Percentiles rank a stretch among this genome's conserved stretches.
These are phyloP conservation scores for Saccharomycopsis sp. DNA, from an alignment of 805 yeast genomes.

Conservation along the genomic window DNA sequence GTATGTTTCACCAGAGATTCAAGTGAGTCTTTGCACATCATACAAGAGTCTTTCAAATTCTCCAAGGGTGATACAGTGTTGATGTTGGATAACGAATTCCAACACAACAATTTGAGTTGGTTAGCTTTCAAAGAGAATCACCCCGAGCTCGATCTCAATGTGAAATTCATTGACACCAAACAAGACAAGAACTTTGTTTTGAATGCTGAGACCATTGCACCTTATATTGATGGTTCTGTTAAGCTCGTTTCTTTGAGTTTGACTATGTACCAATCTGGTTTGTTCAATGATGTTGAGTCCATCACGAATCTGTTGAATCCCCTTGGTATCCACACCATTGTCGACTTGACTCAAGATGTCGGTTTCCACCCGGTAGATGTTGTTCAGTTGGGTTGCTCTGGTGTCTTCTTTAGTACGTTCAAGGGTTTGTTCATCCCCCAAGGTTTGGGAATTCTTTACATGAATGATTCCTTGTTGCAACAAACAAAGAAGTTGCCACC, in stretches of 20 bases:
- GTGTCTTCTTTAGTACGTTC: conserved; percentile 18
- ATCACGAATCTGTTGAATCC: conserved; percentile 12
- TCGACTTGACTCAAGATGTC: conserved; percentile 20
- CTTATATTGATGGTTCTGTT: conserved; percentile 13
- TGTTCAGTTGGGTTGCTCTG: conserved; percentile 9
- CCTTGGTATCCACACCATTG: conserved; percentile 14
- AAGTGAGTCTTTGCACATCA: conserved; percentile 17
- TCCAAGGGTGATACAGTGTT: conserved; percentile 16
- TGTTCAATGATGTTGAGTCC: conserved; percentile 14
- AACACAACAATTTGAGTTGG: conserved; percentile 19
- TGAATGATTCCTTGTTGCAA: conserved; percentile 12
- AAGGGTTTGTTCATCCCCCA: conserved; percentile 19
- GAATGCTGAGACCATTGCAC: conserved; percentile 7
- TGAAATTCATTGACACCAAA: conserved; percentile 14
- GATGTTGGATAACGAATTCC: conserved; percentile 20
- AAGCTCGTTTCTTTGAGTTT: conserved; percentile 11
- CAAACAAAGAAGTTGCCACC: conserved; percentile 8
- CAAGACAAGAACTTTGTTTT: conserved; percentile 15
- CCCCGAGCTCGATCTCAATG: conserved; percentile 12
- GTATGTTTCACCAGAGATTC: conserved; percentile 20
- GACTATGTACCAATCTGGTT: conserved; percentile 20
- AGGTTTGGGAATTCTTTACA: conserved; percentile 18
- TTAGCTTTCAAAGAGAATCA: conserved; percentile 10
- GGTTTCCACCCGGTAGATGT: conserved; percentile 14
- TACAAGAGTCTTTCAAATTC: conserved; percentile 15